Base-by-base conservation (phyloP, 306 rosid species). In the Fragaria nilgerrensis region DNA sequence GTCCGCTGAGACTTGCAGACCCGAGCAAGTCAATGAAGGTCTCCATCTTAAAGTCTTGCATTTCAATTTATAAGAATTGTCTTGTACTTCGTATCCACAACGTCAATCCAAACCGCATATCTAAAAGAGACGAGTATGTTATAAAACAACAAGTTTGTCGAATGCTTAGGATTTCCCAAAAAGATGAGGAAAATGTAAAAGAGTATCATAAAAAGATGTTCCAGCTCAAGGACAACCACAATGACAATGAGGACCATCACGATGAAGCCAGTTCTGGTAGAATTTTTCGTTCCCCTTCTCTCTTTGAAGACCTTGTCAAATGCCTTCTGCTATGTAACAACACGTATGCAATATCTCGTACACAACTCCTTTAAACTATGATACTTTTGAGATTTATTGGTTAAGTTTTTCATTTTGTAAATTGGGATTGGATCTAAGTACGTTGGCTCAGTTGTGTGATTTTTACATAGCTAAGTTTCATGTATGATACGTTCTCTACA, bases 1-100 rank as follows among this genome's bases (percentile, higher is more conserved):
- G 87, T 3, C 90, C 88, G 6, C 27, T 84, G 15, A 77, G 90
- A 25, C 85, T 84, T 1, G 72, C 80, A n/a, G 73, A 78, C 55
- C 68, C 39, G 0, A 2, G 16, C 17, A 9, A 45, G 1, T 84
- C 73, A 20, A 75, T 82, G 27, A 34, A 3, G 0, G 82, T 79
- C 45, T 79, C 86, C 6, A 80, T 85, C 7, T 68, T 80, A 0
- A 85, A 80, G 16, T 44, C 81, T 12, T 6, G 62, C 1, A 43
- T 71, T 9, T 15, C 72, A 0, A 5, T 3, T 4, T 34, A 25
- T 12, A 9, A 56, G 65, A 10, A 25, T 13, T 58, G 39, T 41
- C 75, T 84, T 22, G 32, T 67, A 45, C 20, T 87, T 43, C 48
- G 37, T 32, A 64, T 82, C 45, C 84, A 82, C 22, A 27, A 34